These are phyloP conservation scores for Microascus cirrosus DNA, from an alignment of 2,329 filamentous ascomycete genomes.

Conservation along the genomic window DNA sequence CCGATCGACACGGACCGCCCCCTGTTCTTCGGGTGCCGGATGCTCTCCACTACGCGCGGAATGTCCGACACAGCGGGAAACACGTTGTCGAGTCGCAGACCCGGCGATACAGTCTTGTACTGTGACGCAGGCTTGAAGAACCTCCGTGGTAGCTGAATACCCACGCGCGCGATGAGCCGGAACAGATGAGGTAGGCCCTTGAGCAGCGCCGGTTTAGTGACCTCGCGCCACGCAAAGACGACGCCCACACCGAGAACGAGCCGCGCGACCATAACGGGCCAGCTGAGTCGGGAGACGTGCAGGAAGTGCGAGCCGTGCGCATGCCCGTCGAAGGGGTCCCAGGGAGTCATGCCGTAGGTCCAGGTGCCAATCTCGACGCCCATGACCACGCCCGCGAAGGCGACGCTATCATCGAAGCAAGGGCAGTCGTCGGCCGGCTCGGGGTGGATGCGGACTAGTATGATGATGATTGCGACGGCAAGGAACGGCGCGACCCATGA, in stretches of 20 bases:
- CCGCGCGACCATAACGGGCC: conserved; percentile 50
- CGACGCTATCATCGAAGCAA: conserved; percentile 91
- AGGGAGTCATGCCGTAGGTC: conserved; percentile 56
- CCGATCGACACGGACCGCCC: conserved; percentile 80
- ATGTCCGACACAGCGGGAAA: conserved; percentile 84
- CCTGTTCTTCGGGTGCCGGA: conserved; percentile 60
- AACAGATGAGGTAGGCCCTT: conserved; percentile 75
- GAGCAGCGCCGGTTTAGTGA: conserved; percentile 76
- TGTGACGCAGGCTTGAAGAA: conserved; percentile 88
- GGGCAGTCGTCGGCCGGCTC: conserved; percentile 95
- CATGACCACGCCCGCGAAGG: conserved; percentile 83
- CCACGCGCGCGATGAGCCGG: conserved; percentile 68
- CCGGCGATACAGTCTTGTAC: conserved; percentile 71
- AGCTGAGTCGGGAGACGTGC: conserved; percentile 54
- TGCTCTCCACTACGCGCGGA: conserved; percentile 67
- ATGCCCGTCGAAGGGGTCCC: conserved; percentile 29
- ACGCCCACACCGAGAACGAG: conserved; percentile 70
- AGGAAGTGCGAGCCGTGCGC: conserved; percentile 46
- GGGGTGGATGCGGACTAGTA: conserved; percentile 79
- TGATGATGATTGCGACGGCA: conserved; percentile 54
- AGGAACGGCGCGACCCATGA: conserved; percentile 53
- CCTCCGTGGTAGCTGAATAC: conserved; percentile 70
- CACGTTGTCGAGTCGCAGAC: conserved; percentile 65
- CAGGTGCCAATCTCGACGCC: conserved; percentile 75
- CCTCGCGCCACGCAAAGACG: conserved; percentile 82